These are phyloP conservation scores for Pyronema domesticum DNA, from an alignment of 495 filamentous ascomycete species.

Conservation along the genomic window DNA sequence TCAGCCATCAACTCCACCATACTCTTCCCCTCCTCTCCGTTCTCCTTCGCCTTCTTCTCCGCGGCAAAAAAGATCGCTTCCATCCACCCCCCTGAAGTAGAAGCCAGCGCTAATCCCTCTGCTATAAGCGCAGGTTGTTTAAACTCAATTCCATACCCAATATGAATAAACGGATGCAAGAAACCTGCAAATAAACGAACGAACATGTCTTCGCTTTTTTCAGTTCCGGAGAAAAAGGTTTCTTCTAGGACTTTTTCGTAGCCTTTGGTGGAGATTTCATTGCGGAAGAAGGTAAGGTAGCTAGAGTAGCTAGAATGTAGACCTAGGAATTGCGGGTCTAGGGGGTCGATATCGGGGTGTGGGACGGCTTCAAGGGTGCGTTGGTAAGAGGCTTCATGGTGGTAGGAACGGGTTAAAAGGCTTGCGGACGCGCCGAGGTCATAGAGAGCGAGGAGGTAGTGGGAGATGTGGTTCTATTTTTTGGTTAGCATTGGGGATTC, in stretches of 20 bases:
- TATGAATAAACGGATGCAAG: slow-evolving; percentile 67
- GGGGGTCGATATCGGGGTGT: slow-evolving; percentile 33
- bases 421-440: slow-evolving; percentile 48
- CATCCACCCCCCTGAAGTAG: slow-evolving; percentile 40
- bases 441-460: slow-evolving; percentile 58
- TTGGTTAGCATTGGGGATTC: background rate
- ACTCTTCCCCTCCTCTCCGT: slow-evolving; percentile 27
- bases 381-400: slow-evolving; percentile 45
- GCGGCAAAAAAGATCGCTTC: slow-evolving; percentile 32
- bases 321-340: slow-evolving; percentile 35
- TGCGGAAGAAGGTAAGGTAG: slow-evolving; percentile 55
- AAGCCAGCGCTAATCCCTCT: slow-evolving; percentile 59
- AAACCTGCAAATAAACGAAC: slow-evolving; percentile 43
- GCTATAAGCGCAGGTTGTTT: slow-evolving; percentile 63
- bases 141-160: slow-evolving; percentile 72
- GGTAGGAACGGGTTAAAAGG: slow-evolving; percentile 40
- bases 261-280: slow-evolving; percentile 46
- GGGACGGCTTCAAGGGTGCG: slow-evolving; percentile 29
- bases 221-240: slow-evolving; percentile 46
- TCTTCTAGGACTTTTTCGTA: slow-evolving; percentile 40
- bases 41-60: slow-evolving; percentile 34
- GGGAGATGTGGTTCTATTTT: slow-evolving; percentile 40
- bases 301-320: slow-evolving; percentile 41
- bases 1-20: slow-evolving; percentile 43
- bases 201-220: slow-evolving; percentile 44